These are phyloP conservation scores for Penicillium italicum DNA, from an alignment of 2,329 filamentous ascomycete species.

Conservation along the genomic window DNA sequence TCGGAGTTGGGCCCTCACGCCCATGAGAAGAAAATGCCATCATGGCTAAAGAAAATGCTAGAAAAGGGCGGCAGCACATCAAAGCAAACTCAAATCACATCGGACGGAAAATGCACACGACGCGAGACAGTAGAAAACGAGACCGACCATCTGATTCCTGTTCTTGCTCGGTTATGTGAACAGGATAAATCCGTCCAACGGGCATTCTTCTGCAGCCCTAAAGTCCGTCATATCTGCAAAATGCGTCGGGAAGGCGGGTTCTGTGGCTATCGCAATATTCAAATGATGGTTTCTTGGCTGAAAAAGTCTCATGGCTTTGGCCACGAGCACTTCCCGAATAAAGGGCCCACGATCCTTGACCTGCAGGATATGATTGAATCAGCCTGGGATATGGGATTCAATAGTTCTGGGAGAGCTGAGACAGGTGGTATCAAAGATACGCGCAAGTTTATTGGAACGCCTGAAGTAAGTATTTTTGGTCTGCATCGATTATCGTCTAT, in stretches of 20 bases:
- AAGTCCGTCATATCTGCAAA: constrained; percentile 76
- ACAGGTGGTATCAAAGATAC: constrained; percentile 86
- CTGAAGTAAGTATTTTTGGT: constrained; percentile 60
- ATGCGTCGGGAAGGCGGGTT: constrained; percentile 81
- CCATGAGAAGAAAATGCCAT: constrained; percentile 70
- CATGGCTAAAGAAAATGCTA: constrained; percentile 62
- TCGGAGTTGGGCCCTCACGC: constrained; percentile 68
- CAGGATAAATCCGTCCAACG: constrained; percentile 62
- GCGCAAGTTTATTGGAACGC: constrained; percentile 91
- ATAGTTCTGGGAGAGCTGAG: constrained; percentile 67
- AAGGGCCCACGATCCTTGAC: constrained; percentile 70
- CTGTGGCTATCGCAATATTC: constrained; percentile 92
- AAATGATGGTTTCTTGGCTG: constrained; percentile 82
- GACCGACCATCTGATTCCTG: constrained; percentile 55
- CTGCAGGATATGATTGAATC: constrained; percentile 83
- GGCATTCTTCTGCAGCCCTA: constrained; percentile 75
- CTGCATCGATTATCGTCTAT: not conserved
- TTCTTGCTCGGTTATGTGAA: constrained; percentile 61
- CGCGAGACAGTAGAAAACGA: constrained; percentile 48
- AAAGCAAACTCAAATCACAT: constrained; percentile 50
- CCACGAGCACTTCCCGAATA: constrained; percentile 56
- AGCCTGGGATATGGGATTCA: constrained; percentile 85
- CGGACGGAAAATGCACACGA: constrained; percentile 44
- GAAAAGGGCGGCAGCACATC: constrained; percentile 56
- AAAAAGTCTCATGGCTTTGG: constrained; percentile 57